phyloP scores from a whole-genome alignment of 106 monocot species.

The Agapanthus africanus region DNA sequence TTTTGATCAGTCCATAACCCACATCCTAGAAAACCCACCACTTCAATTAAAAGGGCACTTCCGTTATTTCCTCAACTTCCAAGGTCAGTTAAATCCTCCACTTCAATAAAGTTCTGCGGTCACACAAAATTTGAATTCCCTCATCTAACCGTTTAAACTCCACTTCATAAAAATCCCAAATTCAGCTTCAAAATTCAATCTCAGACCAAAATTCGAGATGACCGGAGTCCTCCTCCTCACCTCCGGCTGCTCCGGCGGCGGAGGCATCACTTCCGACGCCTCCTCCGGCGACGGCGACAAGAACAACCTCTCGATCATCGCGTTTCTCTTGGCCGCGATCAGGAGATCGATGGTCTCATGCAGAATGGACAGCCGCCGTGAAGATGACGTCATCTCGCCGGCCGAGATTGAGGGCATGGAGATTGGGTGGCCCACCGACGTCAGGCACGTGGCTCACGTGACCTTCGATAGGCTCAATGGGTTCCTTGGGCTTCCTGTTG shows the following conservation, averaged over 20 bases:
- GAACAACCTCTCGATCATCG: slow-evolving; percentile 41
- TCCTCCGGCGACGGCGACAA: slow-evolving; percentile 5
- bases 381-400: not conserved
- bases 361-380: not conserved
- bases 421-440: slow-evolving; percentile 90
- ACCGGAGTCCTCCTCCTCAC: slow-evolving; percentile 8
- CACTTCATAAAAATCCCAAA: too few species aligned
- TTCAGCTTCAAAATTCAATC: too few species aligned
- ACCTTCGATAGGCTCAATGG: slow-evolving; percentile 88
- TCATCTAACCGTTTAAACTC: too few species aligned
- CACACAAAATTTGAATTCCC: too few species aligned
- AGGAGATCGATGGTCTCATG: slow-evolving; percentile 41
- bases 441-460: slow-evolving; percentile 80
- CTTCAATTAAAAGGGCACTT: too few species aligned
- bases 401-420: not conserved
- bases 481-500: slow-evolving; percentile 77
- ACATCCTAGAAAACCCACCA: too few species aligned
- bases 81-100: too few species aligned
- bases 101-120: too few species aligned
- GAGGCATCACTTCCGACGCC: slow-evolving; percentile 6
- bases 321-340: slow-evolving; percentile 48
- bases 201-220: too few species aligned
- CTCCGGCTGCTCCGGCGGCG: too few species aligned
- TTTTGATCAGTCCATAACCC: too few species aligned
- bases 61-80: too few species aligned